These are phyloP conservation scores for Fusarium sp. DNA, from an alignment of 2,329 filamentous ascomycete genomes.

Conservation along the genomic window DNA sequence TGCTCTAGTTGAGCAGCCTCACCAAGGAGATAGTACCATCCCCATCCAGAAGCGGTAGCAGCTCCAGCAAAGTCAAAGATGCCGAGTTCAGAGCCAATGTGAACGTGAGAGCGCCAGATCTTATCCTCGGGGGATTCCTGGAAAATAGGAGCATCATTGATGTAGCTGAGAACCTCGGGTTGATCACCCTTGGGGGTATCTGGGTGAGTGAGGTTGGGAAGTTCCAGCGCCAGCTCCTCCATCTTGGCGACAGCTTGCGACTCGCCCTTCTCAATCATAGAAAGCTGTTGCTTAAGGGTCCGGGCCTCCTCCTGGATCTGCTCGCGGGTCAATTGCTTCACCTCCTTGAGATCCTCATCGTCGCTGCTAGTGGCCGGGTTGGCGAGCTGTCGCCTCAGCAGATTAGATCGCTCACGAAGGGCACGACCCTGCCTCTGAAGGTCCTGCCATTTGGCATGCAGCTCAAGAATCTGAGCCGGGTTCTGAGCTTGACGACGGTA, in stretches of 20 bases:
- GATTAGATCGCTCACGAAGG: slow-evolving; percentile 75
- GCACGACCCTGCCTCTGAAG: slow-evolving; percentile 70
- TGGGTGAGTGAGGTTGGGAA: slow-evolving; percentile 87
- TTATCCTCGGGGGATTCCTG: slow-evolving; percentile 44
- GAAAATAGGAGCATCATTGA: slow-evolving; percentile 75
- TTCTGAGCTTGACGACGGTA: slow-evolving; percentile 71
- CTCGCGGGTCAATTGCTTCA: slow-evolving; percentile 56
- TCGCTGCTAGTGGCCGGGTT: slow-evolving; percentile 61
- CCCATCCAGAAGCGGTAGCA: slow-evolving; percentile 89
- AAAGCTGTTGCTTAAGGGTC: slow-evolving; percentile 71
- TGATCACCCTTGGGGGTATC: slow-evolving; percentile 79
- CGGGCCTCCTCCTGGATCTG: slow-evolving; percentile 73
- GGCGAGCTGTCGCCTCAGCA: slow-evolving; percentile 66
- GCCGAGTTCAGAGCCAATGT: slow-evolving; percentile 87
- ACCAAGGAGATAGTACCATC: slow-evolving; percentile 96
- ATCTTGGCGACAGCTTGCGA: slow-evolving; percentile 73
- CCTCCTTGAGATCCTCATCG: slow-evolving; percentile 54
- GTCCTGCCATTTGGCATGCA: slow-evolving; percentile 69
- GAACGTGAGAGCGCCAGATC: slow-evolving; percentile 80
- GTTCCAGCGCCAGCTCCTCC: slow-evolving; percentile 76
- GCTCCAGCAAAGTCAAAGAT: slow-evolving; percentile 91
- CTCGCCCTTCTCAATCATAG: slow-evolving; percentile 71
- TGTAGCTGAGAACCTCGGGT: slow-evolving; percentile 76
- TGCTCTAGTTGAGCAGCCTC: slow-evolving; percentile 95
- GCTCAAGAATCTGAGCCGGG: slow-evolving; percentile 65